Percentiles rank a stretch among this genome's conserved stretches.
Evolutionary conservation across 108 stramenopile species (phyloP).

Genomic region (Nannochloropsis gaditana): DNA sequence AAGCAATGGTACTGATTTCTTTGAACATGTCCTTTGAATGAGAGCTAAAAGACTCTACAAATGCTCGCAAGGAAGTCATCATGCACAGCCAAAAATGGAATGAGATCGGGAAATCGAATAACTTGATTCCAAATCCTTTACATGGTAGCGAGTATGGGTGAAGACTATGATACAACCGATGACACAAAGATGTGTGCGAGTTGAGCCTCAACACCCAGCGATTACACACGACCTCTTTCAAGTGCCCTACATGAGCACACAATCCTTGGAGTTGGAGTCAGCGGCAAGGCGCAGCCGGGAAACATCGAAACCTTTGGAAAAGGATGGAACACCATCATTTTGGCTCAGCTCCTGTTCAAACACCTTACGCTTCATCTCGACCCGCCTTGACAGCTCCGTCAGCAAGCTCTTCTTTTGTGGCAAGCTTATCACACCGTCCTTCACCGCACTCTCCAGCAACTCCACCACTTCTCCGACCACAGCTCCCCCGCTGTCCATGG

Average conservation of each 20-base stretch:
- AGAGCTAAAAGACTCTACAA: too few relatives aligned
- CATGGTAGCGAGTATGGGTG: too few relatives aligned
- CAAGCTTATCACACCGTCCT: not conserved
- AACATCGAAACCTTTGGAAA: not conserved
- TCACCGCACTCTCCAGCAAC: slow-evolving; percentile 15
- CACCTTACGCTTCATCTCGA: not conserved
- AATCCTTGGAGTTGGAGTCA: not conserved
- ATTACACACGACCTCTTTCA: too few relatives aligned
- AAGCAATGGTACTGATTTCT: too few relatives aligned
- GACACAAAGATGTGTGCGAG: too few relatives aligned
- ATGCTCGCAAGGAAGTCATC: too few relatives aligned
- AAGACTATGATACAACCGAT: too few relatives aligned
- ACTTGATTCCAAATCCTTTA: too few relatives aligned
- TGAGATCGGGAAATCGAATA: too few relatives aligned
- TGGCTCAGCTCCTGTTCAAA: slow-evolving; percentile 14
- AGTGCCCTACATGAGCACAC: not conserved
- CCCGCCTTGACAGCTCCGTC: not conserved
- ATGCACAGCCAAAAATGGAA: too few relatives aligned
- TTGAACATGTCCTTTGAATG: too few relatives aligned
- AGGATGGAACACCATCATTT: not conserved
- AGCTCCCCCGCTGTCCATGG: not conserved
- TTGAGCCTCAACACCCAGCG: too few relatives aligned
- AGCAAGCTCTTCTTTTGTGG: not conserved
- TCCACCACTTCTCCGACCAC: slow-evolving; percentile 4
- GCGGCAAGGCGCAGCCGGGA: not conserved